Evolutionary conservation across 306 rosid genomes (phyloP), one percentile per base, ranked within the genome.

Genomic region (Acacia confusa): DNA sequence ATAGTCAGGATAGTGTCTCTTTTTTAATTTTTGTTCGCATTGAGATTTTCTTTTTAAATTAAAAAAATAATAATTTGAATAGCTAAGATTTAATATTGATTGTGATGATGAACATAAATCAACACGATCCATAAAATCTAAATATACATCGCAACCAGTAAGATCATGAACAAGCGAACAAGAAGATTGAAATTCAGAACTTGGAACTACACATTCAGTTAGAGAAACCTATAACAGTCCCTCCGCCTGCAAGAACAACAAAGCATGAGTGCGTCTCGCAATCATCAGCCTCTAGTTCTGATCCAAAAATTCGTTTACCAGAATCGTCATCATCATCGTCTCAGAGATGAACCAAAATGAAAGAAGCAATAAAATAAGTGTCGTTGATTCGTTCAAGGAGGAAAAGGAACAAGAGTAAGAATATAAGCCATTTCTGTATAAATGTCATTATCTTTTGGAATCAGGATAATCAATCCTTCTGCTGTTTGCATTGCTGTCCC

Each of bases 371-470:
- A 66, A 66, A 66, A 36, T 7, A 34, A 66, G 25, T 12, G 17
- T 24, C 34, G 7, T 60, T 60, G 34, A 22, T 60, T 60, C 34
- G 66, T 22, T 60, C 17, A 60, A 60, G 66, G 43, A 27, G 45
- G 74, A 79, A 75, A 27, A 27, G n/a, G 17, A 52, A 67, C 60
- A 45, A 70, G 78, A 22, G 34, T 58, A 66, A 73, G 78, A 47
- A n/a, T 2, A 24, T 19, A 52, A 75, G 70, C 43, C 41, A 6
- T 36, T 65, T 65, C 70, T 32, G 22, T 30, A 22, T 16, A 7
- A 66, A 4, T 17, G 47, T 34, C 47, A 67, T 22, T 67, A 36
- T 67, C 72, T 67, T 36, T 67, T 8, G 45, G 72, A 67, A 67
- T 36, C 72, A 36, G 72, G 47, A 67, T 36, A 36, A 65, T 65